Evolutionary conservation across 805 yeast genomes (phyloP).

Genomic region (Zygoascus tannicola): DNA sequence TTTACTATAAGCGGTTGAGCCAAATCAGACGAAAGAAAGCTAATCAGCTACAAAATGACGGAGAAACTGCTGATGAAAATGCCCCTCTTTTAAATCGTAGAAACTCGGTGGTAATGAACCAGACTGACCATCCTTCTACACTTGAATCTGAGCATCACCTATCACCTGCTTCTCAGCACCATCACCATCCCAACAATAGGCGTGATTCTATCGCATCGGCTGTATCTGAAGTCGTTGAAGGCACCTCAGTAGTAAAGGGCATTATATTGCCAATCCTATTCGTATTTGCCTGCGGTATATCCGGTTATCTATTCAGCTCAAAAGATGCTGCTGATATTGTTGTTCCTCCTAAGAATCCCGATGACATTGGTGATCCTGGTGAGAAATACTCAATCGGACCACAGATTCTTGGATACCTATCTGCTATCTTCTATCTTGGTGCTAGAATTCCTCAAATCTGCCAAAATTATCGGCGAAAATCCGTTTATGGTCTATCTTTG

Average conservation of each 20-base stretch:
- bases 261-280: slow-evolving; percentile 51
- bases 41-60: slow-evolving; percentile 6
- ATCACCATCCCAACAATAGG: slow-evolving; percentile 10
- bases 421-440: slow-evolving; percentile 59
- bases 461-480: slow-evolving; percentile 67
- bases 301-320: slow-evolving; percentile 50
- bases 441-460: slow-evolving; percentile 80
- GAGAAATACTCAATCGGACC: slow-evolving; percentile 37
- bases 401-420: slow-evolving; percentile 58
- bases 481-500: slow-evolving; percentile 80
- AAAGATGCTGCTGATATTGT: slow-evolving; percentile 17
- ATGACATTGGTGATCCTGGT: slow-evolving; percentile 20
- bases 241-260: slow-evolving; percentile 16
- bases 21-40: slow-evolving; percentile 2
- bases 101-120: slow-evolving; percentile 18
- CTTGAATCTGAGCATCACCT: slow-evolving; percentile 3
- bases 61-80: slow-evolving; percentile 14
- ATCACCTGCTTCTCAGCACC: no score
- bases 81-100: slow-evolving; percentile 20
- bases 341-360: slow-evolving; percentile 9
- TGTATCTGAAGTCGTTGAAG: slow-evolving; percentile 32
- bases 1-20: slow-evolving; percentile 37
- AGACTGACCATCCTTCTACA: background rate
- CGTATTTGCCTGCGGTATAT: slow-evolving; percentile 52
- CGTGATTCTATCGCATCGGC: slow-evolving; percentile 47